Conservation (phyloP, 257 asterid species). For the Solanum infundibuliforme region DNA sequence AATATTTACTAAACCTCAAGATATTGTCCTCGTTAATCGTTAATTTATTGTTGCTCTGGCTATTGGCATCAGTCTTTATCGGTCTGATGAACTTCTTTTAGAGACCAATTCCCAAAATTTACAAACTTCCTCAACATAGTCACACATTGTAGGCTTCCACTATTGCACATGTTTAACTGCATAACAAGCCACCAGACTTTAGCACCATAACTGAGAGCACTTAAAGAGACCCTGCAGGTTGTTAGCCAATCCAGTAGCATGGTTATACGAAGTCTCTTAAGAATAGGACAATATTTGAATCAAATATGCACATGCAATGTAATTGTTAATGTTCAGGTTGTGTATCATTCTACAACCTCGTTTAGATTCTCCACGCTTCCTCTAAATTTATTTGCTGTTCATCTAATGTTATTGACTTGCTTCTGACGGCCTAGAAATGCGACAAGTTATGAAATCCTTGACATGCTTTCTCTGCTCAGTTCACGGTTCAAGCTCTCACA, state of each 20-base stretch:
- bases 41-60: background rate
- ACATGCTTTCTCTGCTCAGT: background rate
- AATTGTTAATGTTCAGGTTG: background rate
- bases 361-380: background rate
- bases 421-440: background rate
- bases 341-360: background rate
- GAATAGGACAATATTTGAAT: background rate
- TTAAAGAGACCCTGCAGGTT: background rate
- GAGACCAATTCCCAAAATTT: background rate
- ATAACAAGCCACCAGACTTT: background rate
- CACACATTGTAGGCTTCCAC: background rate
- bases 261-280: background rate
- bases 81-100: background rate
- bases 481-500: background rate
- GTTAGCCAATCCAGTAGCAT: background rate
- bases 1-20: background rate
- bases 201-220: background rate
- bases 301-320: background rate
- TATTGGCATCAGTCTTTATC: background rate
- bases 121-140: background rate
- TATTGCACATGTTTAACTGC: background rate
- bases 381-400: background rate
- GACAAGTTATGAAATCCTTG: background rate
- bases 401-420: background rate
- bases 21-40: background rate